A percentile compares a stretch with the other conserved stretches of the same genome.
phyloP scores from a whole-genome alignment of 2,329 filamentous ascomycete genomes.

The Paracorniculantispora psalliotae region DNA sequence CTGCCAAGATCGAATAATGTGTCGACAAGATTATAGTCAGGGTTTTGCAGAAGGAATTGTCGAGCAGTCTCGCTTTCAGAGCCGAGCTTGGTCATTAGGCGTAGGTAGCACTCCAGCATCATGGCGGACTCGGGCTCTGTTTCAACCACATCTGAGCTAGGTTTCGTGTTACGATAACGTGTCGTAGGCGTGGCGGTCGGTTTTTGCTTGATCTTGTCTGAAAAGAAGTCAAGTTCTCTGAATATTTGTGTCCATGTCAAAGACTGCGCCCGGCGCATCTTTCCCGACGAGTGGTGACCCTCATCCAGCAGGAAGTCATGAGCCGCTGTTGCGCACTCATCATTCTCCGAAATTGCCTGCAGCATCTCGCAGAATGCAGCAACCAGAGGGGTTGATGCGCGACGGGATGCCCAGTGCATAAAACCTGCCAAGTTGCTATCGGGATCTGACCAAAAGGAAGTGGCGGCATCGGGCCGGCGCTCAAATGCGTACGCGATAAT shows the following conservation, averaged over 20 bases:
- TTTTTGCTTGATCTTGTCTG: slow-evolving; percentile 70
- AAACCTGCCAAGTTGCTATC: slow-evolving; percentile 94
- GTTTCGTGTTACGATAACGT: slow-evolving; percentile 53
- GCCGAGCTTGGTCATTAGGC: slow-evolving; percentile 78
- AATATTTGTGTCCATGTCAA: slow-evolving; percentile 93
- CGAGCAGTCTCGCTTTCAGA: slow-evolving; percentile 68
- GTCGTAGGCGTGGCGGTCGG: slow-evolving; percentile 40
- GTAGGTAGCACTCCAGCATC: slow-evolving; percentile 92
- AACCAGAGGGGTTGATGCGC: slow-evolving; percentile 92
- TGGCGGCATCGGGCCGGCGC: slow-evolving; percentile 73
- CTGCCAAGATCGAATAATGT: slow-evolving; percentile 75
- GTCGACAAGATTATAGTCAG: slow-evolving; percentile 63
- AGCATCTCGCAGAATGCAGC: slow-evolving; percentile 97
- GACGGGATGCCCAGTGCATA: slow-evolving; percentile 91
- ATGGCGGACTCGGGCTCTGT: slow-evolving; percentile 87
- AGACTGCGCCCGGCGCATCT: slow-evolving; percentile 75
- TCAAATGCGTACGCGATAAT: slow-evolving; percentile 92
- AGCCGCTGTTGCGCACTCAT: slow-evolving; percentile 75
- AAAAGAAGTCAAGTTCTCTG: slow-evolving; percentile 81
- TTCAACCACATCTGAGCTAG: slow-evolving; percentile 64
- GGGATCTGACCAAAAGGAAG: slow-evolving; percentile 85
- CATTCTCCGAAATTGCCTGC: slow-evolving; percentile 77
- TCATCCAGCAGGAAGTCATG: slow-evolving; percentile 91
- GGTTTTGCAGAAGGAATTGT: slow-evolving; percentile 63
- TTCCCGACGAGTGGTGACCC: slow-evolving; percentile 64